phyloP scores from a whole-genome alignment of 2,329 filamentous ascomycete species.

The Sarocladium brachiariae region DNA sequence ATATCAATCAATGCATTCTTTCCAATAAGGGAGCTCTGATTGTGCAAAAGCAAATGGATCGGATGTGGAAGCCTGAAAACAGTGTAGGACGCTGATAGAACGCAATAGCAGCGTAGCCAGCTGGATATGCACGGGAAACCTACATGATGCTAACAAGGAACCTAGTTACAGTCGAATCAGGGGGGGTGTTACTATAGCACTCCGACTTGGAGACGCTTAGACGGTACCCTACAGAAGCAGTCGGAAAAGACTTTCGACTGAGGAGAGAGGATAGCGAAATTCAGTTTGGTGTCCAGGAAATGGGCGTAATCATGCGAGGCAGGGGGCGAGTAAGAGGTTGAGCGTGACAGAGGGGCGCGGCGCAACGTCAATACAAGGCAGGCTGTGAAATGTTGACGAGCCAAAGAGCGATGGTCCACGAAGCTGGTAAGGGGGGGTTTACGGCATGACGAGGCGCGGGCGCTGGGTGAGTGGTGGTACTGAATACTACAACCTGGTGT shows the following conservation, averaged over 20 bases:
- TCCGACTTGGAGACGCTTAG: not conserved
- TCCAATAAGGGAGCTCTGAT: no score
- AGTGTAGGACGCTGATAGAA: not conserved
- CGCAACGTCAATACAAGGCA: not conserved
- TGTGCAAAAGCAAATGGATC: not conserved
- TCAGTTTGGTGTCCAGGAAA: not conserved
- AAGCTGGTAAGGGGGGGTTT: not conserved
- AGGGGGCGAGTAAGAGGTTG: not conserved
- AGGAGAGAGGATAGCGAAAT: not conserved
- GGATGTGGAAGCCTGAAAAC: not conserved
- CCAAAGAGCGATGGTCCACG: not conserved
- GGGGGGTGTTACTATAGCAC: not conserved
- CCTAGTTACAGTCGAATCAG: conserved; percentile 1
- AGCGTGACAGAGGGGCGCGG: no score
- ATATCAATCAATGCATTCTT: no score
- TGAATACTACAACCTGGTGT: not conserved
- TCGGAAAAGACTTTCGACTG: not conserved
- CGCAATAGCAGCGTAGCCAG: not conserved
- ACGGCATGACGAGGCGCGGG: not conserved
- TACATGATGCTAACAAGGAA: conserved; percentile 2
- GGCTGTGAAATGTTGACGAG: not conserved
- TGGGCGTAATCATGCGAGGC: not conserved
- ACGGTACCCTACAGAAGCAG: not conserved
- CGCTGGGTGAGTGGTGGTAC: not conserved
- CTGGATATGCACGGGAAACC: not conserved